Evolutionary conservation across 1,284 basidiomycete genomes (phyloP).

Genomic region (Apiotrichum mycotoxinovorans): DNA sequence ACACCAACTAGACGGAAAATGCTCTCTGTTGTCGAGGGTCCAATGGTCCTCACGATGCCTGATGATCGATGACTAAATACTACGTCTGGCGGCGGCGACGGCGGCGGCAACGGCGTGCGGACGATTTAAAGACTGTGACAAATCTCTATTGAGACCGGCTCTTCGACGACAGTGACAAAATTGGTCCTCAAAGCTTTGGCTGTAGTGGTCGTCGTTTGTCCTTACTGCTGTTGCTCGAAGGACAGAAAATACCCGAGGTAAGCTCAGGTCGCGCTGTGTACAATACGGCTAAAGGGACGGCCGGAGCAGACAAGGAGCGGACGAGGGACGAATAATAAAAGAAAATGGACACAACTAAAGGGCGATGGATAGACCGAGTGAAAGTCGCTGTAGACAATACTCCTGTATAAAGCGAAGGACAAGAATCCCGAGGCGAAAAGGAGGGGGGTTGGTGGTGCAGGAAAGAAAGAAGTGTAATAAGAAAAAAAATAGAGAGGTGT

Average conservation of each 20-base stretch:
- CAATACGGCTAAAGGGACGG: too few relatives aligned
- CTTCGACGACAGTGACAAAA: neutral
- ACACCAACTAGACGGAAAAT: too few relatives aligned
- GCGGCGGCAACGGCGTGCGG: too few relatives aligned
- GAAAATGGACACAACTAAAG: too few relatives aligned
- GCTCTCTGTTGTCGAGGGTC: too few relatives aligned
- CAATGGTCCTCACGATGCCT: too few relatives aligned
- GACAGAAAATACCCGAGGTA: too few relatives aligned
- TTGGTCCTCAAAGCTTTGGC: neutral
- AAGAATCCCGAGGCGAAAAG: neutral
- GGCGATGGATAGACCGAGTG: neutral
- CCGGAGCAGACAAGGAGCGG: neutral
- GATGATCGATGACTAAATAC: too few relatives aligned
- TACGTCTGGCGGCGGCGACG: too few relatives aligned
- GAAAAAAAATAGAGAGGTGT: neutral
- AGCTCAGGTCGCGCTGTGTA: too few relatives aligned
- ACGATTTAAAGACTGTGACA: neutral
- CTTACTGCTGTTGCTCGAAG: too few relatives aligned
- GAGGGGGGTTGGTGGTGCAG: neutral
- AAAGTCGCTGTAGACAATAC: neutral
- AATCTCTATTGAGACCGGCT: neutral
- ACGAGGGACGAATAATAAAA: too few relatives aligned
- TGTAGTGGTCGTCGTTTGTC: neutral
- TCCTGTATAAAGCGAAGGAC: neutral
- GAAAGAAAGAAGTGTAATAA: neutral